phyloP scores from a whole-genome alignment of 1,284 basidiomycete species.

The Sporisorium scitamineum region DNA sequence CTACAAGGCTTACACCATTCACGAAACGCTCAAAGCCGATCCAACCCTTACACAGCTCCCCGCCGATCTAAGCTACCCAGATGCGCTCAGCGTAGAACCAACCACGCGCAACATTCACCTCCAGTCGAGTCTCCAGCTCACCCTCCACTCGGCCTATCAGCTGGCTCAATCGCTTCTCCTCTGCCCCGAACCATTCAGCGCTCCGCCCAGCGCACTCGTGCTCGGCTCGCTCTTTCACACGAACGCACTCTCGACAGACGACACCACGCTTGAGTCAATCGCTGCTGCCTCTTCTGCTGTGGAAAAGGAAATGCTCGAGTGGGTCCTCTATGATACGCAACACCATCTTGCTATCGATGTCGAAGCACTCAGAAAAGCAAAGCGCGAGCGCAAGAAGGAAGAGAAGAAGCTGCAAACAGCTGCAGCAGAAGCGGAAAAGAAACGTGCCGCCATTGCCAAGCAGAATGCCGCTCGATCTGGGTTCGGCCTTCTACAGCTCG shows the following conservation, averaged over 20 bases:
- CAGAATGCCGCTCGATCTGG: conserved; percentile 24
- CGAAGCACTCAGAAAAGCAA: conserved; percentile 46
- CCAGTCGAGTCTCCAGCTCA: conserved; percentile 41
- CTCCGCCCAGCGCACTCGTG: conserved; percentile 39
- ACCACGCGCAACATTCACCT: conserved; percentile 47
- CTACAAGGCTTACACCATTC: conserved; percentile 20
- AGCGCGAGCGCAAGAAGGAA: conserved; percentile 45
- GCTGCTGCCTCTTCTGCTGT: conserved; percentile 8
- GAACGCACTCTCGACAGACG: conserved; percentile 26
- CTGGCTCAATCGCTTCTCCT: conserved; percentile 46
- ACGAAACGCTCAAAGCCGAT: conserved; percentile 33
- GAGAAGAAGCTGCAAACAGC: conserved; percentile 36
- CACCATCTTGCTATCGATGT: conserved; percentile 47
- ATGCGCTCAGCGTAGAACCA: conserved; percentile 27
- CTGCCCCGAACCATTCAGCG: conserved; percentile 30
- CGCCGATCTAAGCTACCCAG: conserved; percentile 13
- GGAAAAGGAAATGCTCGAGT: conserved; percentile 42
- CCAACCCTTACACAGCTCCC: conserved; percentile 25
- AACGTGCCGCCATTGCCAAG: conserved; percentile 16
- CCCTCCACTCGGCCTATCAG: conserved; percentile 34
- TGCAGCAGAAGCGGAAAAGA: conserved; percentile 25
- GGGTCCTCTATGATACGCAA: conserved; percentile 40
- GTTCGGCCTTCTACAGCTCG: conserved; percentile 34
- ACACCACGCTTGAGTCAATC: conserved; percentile 20
- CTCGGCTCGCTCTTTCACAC: conserved; percentile 43